Evolutionary conservation across 345 rosid species (phyloP).

Genomic region (Melastoma malabathricum): DNA sequence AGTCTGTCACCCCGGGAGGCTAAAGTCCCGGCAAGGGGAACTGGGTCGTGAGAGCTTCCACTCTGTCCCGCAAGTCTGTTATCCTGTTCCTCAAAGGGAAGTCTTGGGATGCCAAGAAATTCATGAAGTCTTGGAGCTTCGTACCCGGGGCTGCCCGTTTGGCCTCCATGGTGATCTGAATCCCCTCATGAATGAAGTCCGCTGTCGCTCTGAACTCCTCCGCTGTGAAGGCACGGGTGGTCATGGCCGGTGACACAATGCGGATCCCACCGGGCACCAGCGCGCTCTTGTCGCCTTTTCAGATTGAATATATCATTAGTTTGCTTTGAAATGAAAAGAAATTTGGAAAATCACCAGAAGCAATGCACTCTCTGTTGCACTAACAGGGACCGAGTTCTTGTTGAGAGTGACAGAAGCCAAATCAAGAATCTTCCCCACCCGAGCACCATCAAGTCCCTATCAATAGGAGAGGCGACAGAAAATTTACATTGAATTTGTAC

Average conservation of each 20-base stretch:
- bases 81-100: slow-evolving; percentile 46
- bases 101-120: slow-evolving; percentile 38
- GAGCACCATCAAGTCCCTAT: slow-evolving; percentile 90
- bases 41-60: slow-evolving; percentile 58
- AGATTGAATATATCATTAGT: neutral
- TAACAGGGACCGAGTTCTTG: slow-evolving; percentile 87
- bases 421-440: slow-evolving; percentile 84
- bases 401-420: slow-evolving; percentile 87
- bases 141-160: slow-evolving; percentile 40
- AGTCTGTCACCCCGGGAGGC: too few species aligned
- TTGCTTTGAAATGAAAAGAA: neutral
- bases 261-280: slow-evolving; percentile 89
- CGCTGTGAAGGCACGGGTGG: slow-evolving; percentile 72
- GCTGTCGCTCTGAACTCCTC: slow-evolving; percentile 61
- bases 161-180: slow-evolving; percentile 56
- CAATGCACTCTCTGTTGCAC: slow-evolving; percentile 4
- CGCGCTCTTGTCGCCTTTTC: slow-evolving; percentile 76
- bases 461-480: neutral
- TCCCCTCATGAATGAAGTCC: slow-evolving; percentile 71
- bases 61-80: slow-evolving; percentile 36
- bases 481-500: too few species aligned
- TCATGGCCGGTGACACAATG: slow-evolving; percentile 89
- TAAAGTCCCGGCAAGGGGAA: slow-evolving; percentile 74
- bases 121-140: slow-evolving; percentile 76
- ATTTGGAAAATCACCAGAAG: too few species aligned